Base-by-base conservation (phyloP, 345 rosid genomes). In the Ceriops zippeliana region DNA sequence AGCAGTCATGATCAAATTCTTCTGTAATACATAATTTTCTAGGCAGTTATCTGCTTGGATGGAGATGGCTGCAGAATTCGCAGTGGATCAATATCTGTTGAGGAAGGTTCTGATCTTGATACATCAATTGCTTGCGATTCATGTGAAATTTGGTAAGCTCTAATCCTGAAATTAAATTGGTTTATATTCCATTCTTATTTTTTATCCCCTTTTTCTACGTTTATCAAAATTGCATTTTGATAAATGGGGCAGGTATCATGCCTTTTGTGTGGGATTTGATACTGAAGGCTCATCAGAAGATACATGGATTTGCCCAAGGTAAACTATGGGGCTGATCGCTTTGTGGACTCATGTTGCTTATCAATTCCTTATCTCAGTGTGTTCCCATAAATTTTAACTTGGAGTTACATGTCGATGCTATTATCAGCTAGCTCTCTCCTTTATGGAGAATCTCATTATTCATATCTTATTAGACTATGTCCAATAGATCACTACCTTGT, bases 61-160 rank as follows among this genome's bases (percentile, higher is more conserved):
- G 98, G 98, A 70, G 88, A 84, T 84, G 96, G 84, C 65, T 95
- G 98, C 87, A 91, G 84, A 83, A 81, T 95, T 69, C 87, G 93
- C 69, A 78, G 80, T 75, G 85, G 79, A 69, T 76, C 86, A 24
- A 63, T 70, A 52, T 69, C 54, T 73, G 63, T 85, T 71, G 90
- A 83, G 60, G 96, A 79, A 66, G 90, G 82, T 75, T 81, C 89
- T 28, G 73, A 65, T 84, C 86, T 88, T 21, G 98, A 95, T 80
- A 95, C 99, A 66, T 95, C 99, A 71, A 95, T 91, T 83, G 99
- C 99, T 61, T 95, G 99, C 65, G 99, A 95, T 83, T 90, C 97
- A 46, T 95, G 99, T 82, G 99, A 95, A 67, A 72, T 78, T 70
- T 95, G 99, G 99, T 95, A 89, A 81, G 52, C 19, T 59, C 52